phyloP scores from a whole-genome alignment of 768 basidiomycete species.

The Mycena olivaceomarginata region DNA sequence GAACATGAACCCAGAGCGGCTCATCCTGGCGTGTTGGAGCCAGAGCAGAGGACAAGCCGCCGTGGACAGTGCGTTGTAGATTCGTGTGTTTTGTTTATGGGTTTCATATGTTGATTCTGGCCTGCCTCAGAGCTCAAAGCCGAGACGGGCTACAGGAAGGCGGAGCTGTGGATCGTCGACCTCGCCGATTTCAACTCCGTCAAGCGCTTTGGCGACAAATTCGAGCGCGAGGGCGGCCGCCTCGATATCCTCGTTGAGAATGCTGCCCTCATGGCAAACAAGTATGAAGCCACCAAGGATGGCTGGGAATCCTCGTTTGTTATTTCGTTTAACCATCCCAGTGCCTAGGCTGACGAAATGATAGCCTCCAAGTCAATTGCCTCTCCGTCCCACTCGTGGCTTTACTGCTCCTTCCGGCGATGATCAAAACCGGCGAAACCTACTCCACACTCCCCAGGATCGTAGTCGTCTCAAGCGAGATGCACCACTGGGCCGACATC shows the following conservation, averaged over 20 bases:
- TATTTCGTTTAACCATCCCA: background rate
- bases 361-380: constrained; percentile 52
- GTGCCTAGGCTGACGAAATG: no score
- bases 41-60: constrained; percentile 30
- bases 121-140: constrained; percentile 41
- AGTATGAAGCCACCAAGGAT: constrained; percentile 24
- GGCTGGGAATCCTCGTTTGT: constrained; percentile 22
- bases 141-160: constrained; percentile 47
- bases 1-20: constrained; percentile 28
- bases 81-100: background rate
- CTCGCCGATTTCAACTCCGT: constrained; percentile 53
- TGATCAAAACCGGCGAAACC: constrained; percentile 46
- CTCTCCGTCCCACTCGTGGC: constrained; percentile 51
- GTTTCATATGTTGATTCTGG: no score
- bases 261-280: constrained; percentile 6
- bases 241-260: constrained; percentile 40
- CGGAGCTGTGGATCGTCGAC: constrained; percentile 55
- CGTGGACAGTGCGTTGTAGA: constrained; percentile 10
- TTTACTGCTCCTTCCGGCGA: constrained; percentile 52
- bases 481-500: constrained; percentile 42
- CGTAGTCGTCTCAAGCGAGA: constrained; percentile 52
- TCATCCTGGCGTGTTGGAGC: constrained; percentile 32
- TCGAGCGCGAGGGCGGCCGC: constrained; percentile 27
- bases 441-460: constrained; percentile 33
- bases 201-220: constrained; percentile 51